Evolutionary conservation across 495 filamentous ascomycete genomes (phyloP), one percentile per base, ranked within the genome.

Genomic region (Ascobolus immersus): DNA sequence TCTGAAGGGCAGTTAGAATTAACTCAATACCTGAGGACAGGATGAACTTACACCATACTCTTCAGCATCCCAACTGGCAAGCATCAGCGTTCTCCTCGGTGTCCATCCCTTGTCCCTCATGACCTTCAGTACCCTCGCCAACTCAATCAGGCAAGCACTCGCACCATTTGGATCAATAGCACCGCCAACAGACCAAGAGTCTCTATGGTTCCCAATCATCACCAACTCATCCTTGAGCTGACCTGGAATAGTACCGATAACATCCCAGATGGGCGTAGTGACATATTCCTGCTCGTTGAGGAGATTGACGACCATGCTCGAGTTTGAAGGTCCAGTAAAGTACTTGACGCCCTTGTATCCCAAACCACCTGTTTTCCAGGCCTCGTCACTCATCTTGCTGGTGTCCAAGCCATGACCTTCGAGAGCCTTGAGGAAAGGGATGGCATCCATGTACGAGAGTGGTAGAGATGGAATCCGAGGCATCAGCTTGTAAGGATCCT

Each of bases 191-290:
- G 53, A 51, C 53, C 53, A 56, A 4, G 53, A 51, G 55, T 96
- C 86, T 10, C 82, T 72, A 47, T 96, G 86, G 45, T 94, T 94
- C 9, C 89, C 89, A n/a, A 94, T 54, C 5, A 96, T 61, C 29
- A 92, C 62, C 6, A 90, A 80, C 47, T 93, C 84, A 36, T 81
- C 72, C 30, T 62, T 52, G 34, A 91, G 69, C 5, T 67, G 72
- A n/a, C 86, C 86, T 36, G 91, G 91, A 52, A 96, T 81, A 19
- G 81, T 60, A 21, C 86, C 86, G 39, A 96, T 89, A 9, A 86
- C 79, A 42, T 96, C 77, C 89, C 89, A 96, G 34, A 86, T 53
- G 3, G 81, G 80, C 0, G 79, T 91, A 0, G 63, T 90, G 13
- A 73, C 67, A 43, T 94, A 91, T 27, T 92, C 75, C 50, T 91